Conservation (phyloP, 225 moss, liverwort and hornwort genomes). For the Ulota crispa region DNA sequence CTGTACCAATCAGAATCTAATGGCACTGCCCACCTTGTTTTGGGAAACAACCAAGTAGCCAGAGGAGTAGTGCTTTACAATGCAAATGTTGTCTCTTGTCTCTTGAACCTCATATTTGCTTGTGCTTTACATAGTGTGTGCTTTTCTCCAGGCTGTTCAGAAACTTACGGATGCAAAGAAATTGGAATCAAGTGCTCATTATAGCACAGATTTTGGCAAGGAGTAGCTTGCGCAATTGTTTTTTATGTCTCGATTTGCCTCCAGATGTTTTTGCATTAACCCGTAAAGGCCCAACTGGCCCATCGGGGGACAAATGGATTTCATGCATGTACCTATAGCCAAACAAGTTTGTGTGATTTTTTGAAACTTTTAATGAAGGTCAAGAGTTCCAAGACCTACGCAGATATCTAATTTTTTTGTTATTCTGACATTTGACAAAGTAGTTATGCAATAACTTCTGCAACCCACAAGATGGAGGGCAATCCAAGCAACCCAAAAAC, state of each 20-base stretch:
- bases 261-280: constrained; percentile 27
- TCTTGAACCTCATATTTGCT: neutral
- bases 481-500: too few relatives aligned
- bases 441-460: too few relatives aligned
- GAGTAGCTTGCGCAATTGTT: constrained; percentile 49
- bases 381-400: too few relatives aligned
- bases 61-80: neutral
- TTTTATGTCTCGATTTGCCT: constrained; percentile 23
- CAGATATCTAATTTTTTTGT: too few relatives aligned
- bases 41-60: neutral
- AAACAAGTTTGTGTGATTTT: too few relatives aligned
- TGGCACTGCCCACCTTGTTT: neutral
- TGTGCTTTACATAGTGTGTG: constrained; percentile 11
- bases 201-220: constrained; percentile 93
- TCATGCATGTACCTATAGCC: too few relatives aligned
- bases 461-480: too few relatives aligned
- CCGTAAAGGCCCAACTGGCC: too few relatives aligned
- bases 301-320: too few relatives aligned
- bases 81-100: neutral
- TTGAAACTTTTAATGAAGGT: too few relatives aligned
- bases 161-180: constrained; percentile 97
- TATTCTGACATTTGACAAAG: too few relatives aligned
- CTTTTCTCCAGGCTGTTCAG: constrained; percentile 73
- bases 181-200: constrained; percentile 96
- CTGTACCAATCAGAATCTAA: neutral